Conservation (phyloP, 306 rosid species). For the Vicia villosa region DNA sequence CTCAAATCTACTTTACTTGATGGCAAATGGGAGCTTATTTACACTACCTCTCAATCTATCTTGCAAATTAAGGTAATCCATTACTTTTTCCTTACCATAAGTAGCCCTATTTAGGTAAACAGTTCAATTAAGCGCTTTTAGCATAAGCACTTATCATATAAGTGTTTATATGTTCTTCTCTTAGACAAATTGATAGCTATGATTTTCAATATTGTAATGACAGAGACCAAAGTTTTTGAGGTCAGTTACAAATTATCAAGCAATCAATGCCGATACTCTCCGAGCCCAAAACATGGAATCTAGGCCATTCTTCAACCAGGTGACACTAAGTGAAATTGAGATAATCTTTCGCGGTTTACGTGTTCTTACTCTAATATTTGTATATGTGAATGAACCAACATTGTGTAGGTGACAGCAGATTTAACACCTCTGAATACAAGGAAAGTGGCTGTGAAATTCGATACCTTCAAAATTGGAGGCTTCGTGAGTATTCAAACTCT, state of each 20-base stretch:
- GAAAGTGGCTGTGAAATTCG: conserved; percentile 90
- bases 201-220: conserved; percentile 29
- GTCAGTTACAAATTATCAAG: conserved; percentile 76
- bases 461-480: conserved; percentile 80
- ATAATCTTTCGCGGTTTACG: not conserved
- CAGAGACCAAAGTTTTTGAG: conserved; percentile 89
- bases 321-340: conserved; percentile 36
- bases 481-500: conserved; percentile 56
- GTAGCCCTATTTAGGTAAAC: not conserved
- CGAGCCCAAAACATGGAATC: conserved; percentile 97
- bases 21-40: conserved; percentile 97
- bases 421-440: conserved; percentile 78
- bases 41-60: conserved; percentile 83
- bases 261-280: conserved; percentile 76
- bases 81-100: not conserved
- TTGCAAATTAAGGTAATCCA: conserved; percentile 64
- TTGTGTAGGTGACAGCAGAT: conserved; percentile 85
- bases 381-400: conserved; percentile 1
- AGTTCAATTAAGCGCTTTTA: not conserved
- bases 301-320: conserved; percentile 94
- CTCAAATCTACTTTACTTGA: conserved; percentile 71
- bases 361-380: conserved; percentile 22
- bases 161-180: not conserved
- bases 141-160: not conserved
- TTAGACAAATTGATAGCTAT: not conserved